A percentile compares a stretch with the other conserved stretches of the same genome.
These are phyloP conservation scores for Lachancea sp. DNA, from an alignment of 805 yeast species.

Conservation along the genomic window DNA sequence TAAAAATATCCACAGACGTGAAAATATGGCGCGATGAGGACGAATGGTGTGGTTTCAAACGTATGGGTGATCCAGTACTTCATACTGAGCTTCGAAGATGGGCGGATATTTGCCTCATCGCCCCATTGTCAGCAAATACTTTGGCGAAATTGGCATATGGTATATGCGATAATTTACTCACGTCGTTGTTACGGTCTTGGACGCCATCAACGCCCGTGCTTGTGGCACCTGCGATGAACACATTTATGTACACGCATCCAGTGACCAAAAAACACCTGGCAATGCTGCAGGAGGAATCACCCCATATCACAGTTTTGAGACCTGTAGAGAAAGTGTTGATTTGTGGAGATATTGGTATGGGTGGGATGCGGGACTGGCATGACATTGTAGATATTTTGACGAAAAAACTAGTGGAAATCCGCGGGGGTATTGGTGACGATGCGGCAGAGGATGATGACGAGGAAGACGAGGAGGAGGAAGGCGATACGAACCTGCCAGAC, in stretches of 20 bases:
- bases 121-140: constrained; percentile 76
- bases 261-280: constrained; percentile 66
- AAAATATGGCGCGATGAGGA: constrained; percentile 84
- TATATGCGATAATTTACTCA: constrained; percentile 67
- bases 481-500: constrained; percentile 37
- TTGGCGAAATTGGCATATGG: constrained; percentile 72
- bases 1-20: constrained; percentile 64
- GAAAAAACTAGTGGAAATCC: constrained; percentile 31
- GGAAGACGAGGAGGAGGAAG: constrained; percentile 43
- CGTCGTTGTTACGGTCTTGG: constrained; percentile 74
- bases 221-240: constrained; percentile 81
- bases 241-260: constrained; percentile 76
- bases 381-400: constrained; percentile 63
- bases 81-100: constrained; percentile 76
- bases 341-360: constrained; percentile 88
- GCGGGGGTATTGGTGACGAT: constrained; percentile 19
- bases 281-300: constrained; percentile 60
- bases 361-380: constrained; percentile 86
- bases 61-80: constrained; percentile 66
- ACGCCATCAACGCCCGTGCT: constrained; percentile 65
- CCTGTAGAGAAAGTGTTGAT: constrained; percentile 76
- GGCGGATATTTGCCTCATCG: constrained; percentile 75
- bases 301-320: constrained; percentile 64
- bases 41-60: constrained; percentile 52
- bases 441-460: constrained; percentile 36